A percentile compares a stretch with the other conserved stretches of the same genome.
These are phyloP conservation scores for Hanseniaspora gamundiae DNA, from an alignment of 1,139 yeast species.

Conservation along the genomic window DNA sequence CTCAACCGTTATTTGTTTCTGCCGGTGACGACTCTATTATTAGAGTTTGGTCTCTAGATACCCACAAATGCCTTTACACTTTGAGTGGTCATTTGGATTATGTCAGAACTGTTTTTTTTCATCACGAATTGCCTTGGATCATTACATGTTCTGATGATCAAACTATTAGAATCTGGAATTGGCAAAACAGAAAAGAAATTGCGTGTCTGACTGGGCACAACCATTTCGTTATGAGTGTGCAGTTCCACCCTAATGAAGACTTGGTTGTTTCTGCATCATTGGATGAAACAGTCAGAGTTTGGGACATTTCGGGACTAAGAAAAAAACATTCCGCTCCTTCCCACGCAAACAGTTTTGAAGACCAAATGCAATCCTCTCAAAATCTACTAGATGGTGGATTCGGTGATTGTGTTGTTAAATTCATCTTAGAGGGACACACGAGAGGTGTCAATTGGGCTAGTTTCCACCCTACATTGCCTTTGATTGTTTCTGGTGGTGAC, in stretches of 20 bases:
- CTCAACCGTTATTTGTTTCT: constrained; percentile 92
- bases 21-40: constrained; percentile 96
- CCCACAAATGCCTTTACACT: constrained; percentile 85
- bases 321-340: constrained; percentile 88
- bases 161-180: constrained; percentile 97
- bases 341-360: constrained; percentile 39
- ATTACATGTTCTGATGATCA: constrained; percentile 95
- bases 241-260: constrained; percentile 93
- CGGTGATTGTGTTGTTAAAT: constrained; percentile 93
- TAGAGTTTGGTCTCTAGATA: constrained; percentile 91
- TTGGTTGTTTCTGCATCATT: constrained; percentile 89
- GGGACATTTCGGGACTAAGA: constrained; percentile 95
- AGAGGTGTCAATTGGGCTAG: constrained; percentile 98
- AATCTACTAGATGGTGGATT: constrained; percentile 82
- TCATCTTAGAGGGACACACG: constrained; percentile 94
- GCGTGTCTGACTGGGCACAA: constrained; percentile 97
- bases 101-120: constrained; percentile 89
- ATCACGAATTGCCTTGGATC: constrained; percentile 95
- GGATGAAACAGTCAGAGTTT: constrained; percentile 97
- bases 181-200: constrained; percentile 97
- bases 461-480: constrained; percentile 92
- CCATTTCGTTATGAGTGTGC: constrained; percentile 97
- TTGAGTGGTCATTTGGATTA: constrained; percentile 91
- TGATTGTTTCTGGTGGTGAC: constrained; percentile 93
- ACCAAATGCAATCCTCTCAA: constrained; percentile 56